Conservation (phyloP, 345 rosid genomes). For the Bruguiera gymnorhiza region DNA sequence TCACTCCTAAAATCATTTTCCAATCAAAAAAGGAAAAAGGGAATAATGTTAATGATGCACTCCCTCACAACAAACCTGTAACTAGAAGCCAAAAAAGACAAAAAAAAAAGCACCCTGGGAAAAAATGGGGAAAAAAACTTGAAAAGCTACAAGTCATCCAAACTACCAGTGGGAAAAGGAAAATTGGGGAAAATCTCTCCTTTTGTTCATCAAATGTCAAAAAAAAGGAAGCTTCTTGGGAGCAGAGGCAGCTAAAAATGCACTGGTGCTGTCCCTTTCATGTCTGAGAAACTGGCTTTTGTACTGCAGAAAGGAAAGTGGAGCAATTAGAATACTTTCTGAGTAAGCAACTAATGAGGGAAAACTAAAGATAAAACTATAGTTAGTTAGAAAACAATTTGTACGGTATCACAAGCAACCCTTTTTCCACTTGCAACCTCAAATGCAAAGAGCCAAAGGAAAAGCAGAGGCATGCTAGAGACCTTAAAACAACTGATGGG, state of each 20-base stretch:
- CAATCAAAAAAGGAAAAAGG: background rate
- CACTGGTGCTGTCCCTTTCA: constrained; percentile 77
- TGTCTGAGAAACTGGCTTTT: constrained; percentile 30
- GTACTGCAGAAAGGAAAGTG: constrained; percentile 33
- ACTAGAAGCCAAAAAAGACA: background rate
- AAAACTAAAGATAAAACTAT: background rate
- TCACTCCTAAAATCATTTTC: constrained; percentile 34
- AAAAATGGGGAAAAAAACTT: constrained; percentile 13
- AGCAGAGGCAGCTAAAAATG: constrained; percentile 88
- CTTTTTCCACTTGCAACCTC: constrained; percentile 36
- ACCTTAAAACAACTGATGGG: constrained; percentile 68
- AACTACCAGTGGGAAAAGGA: background rate
- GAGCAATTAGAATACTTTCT: constrained; percentile 8
- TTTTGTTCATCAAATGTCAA: constrained; percentile 20
- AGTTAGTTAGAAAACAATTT: constrained; percentile 11
- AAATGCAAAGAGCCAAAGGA: constrained; percentile 27
- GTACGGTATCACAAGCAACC: constrained; percentile 32
- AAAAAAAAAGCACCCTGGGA: constrained; percentile 21
- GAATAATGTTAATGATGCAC: constrained; percentile 15
- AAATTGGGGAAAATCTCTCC: background rate
- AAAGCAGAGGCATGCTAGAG: constrained; percentile 23
- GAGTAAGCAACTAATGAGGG: background rate
- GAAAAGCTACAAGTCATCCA: background rate
- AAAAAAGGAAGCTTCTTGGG: constrained; percentile 47
- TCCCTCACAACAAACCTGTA: background rate